Conservation (phyloP, 768 basidiomycete species). For the Calvatia gigantea region DNA sequence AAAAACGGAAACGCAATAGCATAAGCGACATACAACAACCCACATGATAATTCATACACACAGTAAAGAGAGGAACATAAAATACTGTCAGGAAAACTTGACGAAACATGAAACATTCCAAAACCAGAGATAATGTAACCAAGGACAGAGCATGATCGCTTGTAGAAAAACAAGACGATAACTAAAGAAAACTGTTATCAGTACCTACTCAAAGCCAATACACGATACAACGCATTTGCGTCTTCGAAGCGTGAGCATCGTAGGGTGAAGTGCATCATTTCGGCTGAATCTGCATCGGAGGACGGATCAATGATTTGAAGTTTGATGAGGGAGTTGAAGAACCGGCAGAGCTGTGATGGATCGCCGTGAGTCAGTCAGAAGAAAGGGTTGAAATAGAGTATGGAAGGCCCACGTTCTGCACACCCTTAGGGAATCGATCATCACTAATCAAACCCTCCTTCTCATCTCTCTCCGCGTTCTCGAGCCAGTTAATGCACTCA, state of each 20-base stretch:
- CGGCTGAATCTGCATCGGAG: constrained; percentile 67
- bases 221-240: constrained; percentile 68
- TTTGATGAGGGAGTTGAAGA: constrained; percentile 70
- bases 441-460: constrained; percentile 65
- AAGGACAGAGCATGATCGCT: neutral
- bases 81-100: too few relatives aligned
- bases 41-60: too few relatives aligned
- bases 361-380: constrained; percentile 9
- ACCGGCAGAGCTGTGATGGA: constrained; percentile 62
- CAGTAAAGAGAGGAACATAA: too few relatives aligned
- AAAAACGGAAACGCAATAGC: neutral
- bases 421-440: constrained; percentile 68
- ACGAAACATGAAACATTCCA: too few relatives aligned
- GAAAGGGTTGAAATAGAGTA: neutral
- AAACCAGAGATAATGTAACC: neutral
- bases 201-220: constrained; percentile 47
- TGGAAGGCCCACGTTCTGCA: constrained; percentile 57
- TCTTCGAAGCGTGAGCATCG: constrained; percentile 73
- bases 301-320: constrained; percentile 57
- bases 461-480: constrained; percentile 66
- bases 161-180: neutral
- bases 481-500: constrained; percentile 66
- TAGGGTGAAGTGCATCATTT: constrained; percentile 76
- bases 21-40: constrained; percentile 6
- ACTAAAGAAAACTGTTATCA: constrained; percentile 17